Percentiles rank a stretch among this genome's conserved stretches.
Evolutionary conservation across 1,284 basidiomycete species (phyloP).

Genomic region (Trametes hirsuta): DNA sequence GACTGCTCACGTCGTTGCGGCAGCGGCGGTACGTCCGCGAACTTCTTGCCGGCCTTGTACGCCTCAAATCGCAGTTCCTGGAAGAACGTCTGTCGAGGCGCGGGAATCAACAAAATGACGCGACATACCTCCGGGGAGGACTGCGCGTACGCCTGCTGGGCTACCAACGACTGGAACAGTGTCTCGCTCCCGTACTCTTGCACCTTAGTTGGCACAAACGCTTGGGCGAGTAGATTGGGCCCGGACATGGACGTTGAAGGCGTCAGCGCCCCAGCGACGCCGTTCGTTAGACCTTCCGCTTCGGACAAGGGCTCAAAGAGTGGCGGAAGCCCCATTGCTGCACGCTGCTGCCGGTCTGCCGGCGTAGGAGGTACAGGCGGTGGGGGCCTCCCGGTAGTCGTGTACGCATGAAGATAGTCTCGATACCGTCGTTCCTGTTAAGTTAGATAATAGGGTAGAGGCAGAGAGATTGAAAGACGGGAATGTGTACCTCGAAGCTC

Average conservation of each 20-base stretch:
- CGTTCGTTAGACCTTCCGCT: conserved; percentile 12
- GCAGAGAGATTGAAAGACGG: not conserved
- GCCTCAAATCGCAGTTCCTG: conserved; percentile 33
- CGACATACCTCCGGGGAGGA: conserved; percentile 45
- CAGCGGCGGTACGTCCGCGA: conserved; percentile 20
- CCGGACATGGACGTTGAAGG: conserved; percentile 19
- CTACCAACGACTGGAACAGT: conserved; percentile 39
- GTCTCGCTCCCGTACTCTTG: conserved; percentile 30
- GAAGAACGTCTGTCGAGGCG: not conserved
- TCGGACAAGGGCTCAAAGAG: conserved; percentile 45
- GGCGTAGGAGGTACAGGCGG: conserved; percentile 46
- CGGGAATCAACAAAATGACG: conserved; percentile 13
- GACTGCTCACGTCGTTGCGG: conserved; percentile 16
- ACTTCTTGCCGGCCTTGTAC: conserved; percentile 30
- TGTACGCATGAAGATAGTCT: conserved; percentile 50
- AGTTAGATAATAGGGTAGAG: conserved; percentile 5
- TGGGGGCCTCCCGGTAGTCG: conserved; percentile 47
- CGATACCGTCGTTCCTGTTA: conserved; percentile 49
- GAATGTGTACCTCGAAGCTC: conserved; percentile 35
- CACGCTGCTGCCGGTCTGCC: conserved; percentile 39
- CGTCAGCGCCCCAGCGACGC: conserved; percentile 11
- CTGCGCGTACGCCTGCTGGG: conserved; percentile 37
- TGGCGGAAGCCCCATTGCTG: conserved; percentile 44
- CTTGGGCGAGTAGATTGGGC: conserved; percentile 40
- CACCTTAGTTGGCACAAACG: conserved; percentile 30